Base-by-base conservation (phyloP, 2,329 filamentous ascomycete genomes). In the Xylaria sp. region DNA sequence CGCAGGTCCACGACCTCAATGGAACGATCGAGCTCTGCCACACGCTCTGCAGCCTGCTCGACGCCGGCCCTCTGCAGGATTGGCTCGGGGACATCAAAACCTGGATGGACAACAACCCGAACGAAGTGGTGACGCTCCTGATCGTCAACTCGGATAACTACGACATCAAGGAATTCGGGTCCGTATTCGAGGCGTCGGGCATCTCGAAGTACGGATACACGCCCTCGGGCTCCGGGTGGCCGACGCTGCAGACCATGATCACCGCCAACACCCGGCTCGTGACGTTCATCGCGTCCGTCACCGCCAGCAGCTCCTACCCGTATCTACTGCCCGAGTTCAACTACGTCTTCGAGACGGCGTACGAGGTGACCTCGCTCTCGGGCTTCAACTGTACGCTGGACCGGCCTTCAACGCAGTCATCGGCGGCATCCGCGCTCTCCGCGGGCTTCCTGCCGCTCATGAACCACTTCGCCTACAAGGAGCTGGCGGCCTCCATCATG, bases 401-500 rank as follows among this genome's bases (percentile, higher is more conserved):
- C 74, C 88, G 92, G 0, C 92, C 92, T 0, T 78, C 84, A 0
- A 77, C 78, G 5, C 79, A 89, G 38, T 77, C 79, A 25, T 76
- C 81, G 3, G 84, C 84, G 55, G 74, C 84, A 17, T 73, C 82
- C 1, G 91, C 90, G 1, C 75, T 91, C 29, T 75, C 81, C 0
- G 82, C 83, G 1, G 86, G 86, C 71, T 85, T 88, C 72, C 84
- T 96, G 77, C 88, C 92, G 29, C 82, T 96, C 10, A 85, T 92
- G 81, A 96, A 96, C 82, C 92, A 96, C 81, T 95, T 96, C 82
- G 85, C 91, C 60, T 89, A 94, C 81, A 80, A 84, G 64, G 79
- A 76, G 5, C 75, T 88, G 25, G 76, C 81, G n/a, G 78, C 84
- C 3, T 83, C 82, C 66, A 86, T 92, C 73, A 79, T 86, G 69